A percentile compares a stretch with the other conserved stretches of the same genome.
phyloP scores from a whole-genome alignment of 352 stramenopile species.

The Pythium angustatum region DNA sequence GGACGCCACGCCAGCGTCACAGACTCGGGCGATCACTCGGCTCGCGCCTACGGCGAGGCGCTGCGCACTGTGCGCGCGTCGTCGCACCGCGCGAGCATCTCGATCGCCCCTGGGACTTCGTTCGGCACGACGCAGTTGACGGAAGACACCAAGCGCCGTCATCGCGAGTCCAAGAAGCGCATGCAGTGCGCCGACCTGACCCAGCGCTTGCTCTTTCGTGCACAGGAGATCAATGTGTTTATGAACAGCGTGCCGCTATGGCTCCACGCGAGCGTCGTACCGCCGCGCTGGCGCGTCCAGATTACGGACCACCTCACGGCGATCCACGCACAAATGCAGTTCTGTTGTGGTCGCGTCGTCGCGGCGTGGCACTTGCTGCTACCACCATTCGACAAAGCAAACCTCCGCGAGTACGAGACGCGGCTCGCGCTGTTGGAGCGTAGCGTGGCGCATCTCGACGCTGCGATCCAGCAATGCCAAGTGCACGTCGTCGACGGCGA shows the following conservation, averaged over 20 bases:
- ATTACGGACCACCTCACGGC: slow-evolving; percentile 39
- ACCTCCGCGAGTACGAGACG: slow-evolving; percentile 41
- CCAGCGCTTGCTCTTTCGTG: slow-evolving; percentile 38
- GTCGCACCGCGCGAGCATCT: slow-evolving; percentile 31
- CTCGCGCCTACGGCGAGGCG: slow-evolving; percentile 26
- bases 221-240: slow-evolving; percentile 35
- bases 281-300: slow-evolving; percentile 41
- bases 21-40: slow-evolving; percentile 1
- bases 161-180: slow-evolving; percentile 44
- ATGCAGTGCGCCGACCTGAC: slow-evolving; percentile 36
- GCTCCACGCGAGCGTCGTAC: slow-evolving; percentile 42
- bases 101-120: slow-evolving; percentile 1
- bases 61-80: slow-evolving; percentile 14
- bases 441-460: slow-evolving; percentile 29
- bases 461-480: slow-evolving; percentile 39
- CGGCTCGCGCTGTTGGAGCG: slow-evolving; percentile 40
- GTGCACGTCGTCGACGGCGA: slow-evolving; percentile 34
- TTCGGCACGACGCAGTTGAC: slow-evolving; percentile 1
- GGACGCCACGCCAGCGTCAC: slow-evolving; percentile 11
- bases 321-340: slow-evolving; percentile 41
- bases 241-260: slow-evolving; percentile 44
- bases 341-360: slow-evolving; percentile 37
- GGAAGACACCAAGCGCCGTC: slow-evolving; percentile 29
- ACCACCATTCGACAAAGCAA: slow-evolving; percentile 43
- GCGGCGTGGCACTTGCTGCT: slow-evolving; percentile 41